phyloP scores from a whole-genome alignment of 305 asterid species.

The Solanum aculeatissimum region DNA sequence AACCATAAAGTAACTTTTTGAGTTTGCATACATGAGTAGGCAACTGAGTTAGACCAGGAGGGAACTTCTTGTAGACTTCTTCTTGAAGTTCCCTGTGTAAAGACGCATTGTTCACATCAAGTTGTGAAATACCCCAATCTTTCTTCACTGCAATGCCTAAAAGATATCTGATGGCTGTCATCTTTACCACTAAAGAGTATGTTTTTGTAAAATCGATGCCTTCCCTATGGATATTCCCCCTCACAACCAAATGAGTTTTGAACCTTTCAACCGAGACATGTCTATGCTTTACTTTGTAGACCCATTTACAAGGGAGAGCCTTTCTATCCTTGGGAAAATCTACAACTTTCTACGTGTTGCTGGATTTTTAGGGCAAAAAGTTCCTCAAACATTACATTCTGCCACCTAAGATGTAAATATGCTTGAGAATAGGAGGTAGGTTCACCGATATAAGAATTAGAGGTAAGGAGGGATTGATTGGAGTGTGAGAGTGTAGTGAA shows the following conservation, averaged over 20 bases:
- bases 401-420: not conserved
- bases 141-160: not conserved
- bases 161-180: not conserved
- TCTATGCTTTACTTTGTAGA: too few relatives aligned
- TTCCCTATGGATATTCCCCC: not conserved
- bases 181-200: not conserved
- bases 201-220: not conserved
- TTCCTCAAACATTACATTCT: not conserved
- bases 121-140: not conserved
- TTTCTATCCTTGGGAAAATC: not conserved
- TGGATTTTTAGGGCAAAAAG: not conserved
- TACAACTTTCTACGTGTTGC: not conserved
- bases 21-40: not conserved
- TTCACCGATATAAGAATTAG: not conserved
- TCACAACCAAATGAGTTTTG: not conserved
- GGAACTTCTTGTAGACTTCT: not conserved
- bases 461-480: not conserved
- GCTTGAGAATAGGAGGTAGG: not conserved
- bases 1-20: not conserved
- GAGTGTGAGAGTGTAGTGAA: not conserved
- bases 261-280: not conserved
- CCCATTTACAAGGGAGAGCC: not conserved
- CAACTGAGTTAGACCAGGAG: not conserved
- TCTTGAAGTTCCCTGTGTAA: not conserved
- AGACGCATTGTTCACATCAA: too few relatives aligned